Percentiles rank a stretch among this genome's conserved stretches.
These are phyloP conservation scores for Blastobotrys capitulatus DNA, from an alignment of 1,139 yeast species.

Conservation along the genomic window DNA sequence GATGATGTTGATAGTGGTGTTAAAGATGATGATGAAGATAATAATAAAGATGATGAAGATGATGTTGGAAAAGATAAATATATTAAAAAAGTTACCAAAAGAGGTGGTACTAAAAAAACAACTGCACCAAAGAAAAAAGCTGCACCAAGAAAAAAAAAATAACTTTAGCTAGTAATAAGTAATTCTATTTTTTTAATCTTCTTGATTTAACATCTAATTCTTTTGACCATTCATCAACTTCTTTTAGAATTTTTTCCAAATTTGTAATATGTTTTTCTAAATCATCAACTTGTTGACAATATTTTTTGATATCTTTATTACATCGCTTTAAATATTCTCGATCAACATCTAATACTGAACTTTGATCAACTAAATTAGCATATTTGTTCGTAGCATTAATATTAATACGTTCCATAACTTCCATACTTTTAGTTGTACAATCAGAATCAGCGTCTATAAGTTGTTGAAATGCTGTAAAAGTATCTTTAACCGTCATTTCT, in stretches of 20 bases:
- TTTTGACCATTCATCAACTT: conserved; percentile 56
- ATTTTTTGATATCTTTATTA: conserved; percentile 18
- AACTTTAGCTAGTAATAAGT: too few species aligned
- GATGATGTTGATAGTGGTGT: conserved; percentile 49
- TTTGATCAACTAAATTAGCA: conserved; percentile 26
- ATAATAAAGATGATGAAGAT: conserved; percentile 38
- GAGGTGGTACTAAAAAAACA: conserved; percentile 13
- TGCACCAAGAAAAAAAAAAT: conserved; percentile 1
- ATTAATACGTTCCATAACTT: conserved; percentile 32
- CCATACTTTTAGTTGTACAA: conserved; percentile 28
- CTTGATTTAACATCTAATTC: conserved; percentile 44
- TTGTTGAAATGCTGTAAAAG: conserved; percentile 14
- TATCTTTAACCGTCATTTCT: conserved; percentile 3
- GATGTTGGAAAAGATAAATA: conserved; percentile 52
- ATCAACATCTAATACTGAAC: conserved; percentile 26
- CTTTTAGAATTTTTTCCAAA: conserved; percentile 45
- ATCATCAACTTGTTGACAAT: conserved; percentile 16
- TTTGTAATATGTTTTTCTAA: conserved; percentile 44
- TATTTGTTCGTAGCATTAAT: conserved; percentile 29
- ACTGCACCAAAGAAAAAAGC: not conserved
- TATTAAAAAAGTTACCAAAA: conserved; percentile 37
- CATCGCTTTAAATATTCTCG: conserved; percentile 18
- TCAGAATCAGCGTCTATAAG: conserved; percentile 33
- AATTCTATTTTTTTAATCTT: conserved; percentile 20
- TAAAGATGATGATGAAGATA: conserved; percentile 42